Evolutionary conservation across 2,329 filamentous ascomycete genomes (phyloP).

Genomic region (Stemphylium beticola): DNA sequence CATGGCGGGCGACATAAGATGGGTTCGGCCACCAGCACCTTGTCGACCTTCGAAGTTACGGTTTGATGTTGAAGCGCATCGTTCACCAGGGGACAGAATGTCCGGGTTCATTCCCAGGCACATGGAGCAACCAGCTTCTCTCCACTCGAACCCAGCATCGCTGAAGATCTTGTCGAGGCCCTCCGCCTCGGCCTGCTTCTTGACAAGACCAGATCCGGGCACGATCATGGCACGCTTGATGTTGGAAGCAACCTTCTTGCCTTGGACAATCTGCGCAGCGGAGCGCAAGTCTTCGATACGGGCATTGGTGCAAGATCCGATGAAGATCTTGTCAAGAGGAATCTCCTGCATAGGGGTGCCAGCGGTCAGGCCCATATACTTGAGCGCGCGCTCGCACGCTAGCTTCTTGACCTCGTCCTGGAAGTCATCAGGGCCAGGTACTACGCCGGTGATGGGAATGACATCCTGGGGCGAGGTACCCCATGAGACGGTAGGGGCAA

Average conservation of each 20-base stretch:
- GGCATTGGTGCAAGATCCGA: slow-evolving; percentile 96
- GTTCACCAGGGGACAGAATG: slow-evolving; percentile 88
- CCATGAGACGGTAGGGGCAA: slow-evolving; percentile 93
- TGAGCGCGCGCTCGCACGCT: slow-evolving; percentile 78
- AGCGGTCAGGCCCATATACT: slow-evolving; percentile 93
- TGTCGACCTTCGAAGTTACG: slow-evolving; percentile 98
- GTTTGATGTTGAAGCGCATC: slow-evolving; percentile 94
- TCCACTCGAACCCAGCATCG: slow-evolving; percentile 95
- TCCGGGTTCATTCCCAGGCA: slow-evolving; percentile 99
- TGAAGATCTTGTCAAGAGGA: slow-evolving; percentile 92
- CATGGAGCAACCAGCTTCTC: slow-evolving; percentile 98
- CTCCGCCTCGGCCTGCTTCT: slow-evolving; percentile 87
- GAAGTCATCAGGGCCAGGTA: slow-evolving; percentile 90
- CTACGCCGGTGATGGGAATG: slow-evolving; percentile 88
- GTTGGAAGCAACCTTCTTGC: slow-evolving; percentile 84
- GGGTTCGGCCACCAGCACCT: slow-evolving; percentile 87
- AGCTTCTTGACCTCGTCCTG: slow-evolving; percentile 78
- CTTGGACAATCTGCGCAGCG: slow-evolving; percentile 84
- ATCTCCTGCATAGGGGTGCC: slow-evolving; percentile 94
- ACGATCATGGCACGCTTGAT: slow-evolving; percentile 96
- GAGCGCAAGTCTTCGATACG: slow-evolving; percentile 93
- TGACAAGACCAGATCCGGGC: slow-evolving; percentile 92
- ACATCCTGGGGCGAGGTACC: slow-evolving; percentile 97
- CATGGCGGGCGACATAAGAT: slow-evolving; percentile 97
- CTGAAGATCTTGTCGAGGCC: slow-evolving; percentile 91